phyloP scores from a whole-genome alignment of 2,329 filamentous ascomycete species.

The Cladophialophora bantiana region DNA sequence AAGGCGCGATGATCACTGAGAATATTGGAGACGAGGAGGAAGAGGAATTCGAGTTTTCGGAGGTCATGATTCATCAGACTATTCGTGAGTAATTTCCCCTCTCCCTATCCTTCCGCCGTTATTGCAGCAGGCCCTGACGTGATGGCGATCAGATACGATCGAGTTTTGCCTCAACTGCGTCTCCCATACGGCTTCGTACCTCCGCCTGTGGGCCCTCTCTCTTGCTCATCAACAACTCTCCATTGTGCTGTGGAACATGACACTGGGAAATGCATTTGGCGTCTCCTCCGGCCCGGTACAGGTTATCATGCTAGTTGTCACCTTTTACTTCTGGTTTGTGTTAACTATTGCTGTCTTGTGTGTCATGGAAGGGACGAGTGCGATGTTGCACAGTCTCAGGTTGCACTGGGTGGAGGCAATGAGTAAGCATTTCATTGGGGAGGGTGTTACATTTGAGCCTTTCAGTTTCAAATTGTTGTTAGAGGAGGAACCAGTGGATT shows the following conservation, averaged over 20 bases:
- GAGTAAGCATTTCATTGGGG: constrained; percentile 95
- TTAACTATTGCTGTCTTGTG: constrained; percentile 82
- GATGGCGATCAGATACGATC: constrained; percentile 33
- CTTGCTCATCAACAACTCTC: constrained; percentile 98
- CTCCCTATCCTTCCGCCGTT: background rate
- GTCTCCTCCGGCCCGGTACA: constrained; percentile 66
- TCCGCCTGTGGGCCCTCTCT: constrained; percentile 96
- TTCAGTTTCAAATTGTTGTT: constrained; percentile 86
- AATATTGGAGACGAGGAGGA: constrained; percentile 80
- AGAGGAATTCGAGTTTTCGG: constrained; percentile 95
- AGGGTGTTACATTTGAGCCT: constrained; percentile 83
- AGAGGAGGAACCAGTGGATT: constrained; percentile 74
- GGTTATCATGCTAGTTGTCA: constrained; percentile 78
- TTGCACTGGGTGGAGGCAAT: constrained; percentile 97
- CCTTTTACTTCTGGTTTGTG: constrained; percentile 90
- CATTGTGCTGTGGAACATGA: constrained; percentile 96
- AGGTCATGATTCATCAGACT: constrained; percentile 98
- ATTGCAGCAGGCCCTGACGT: background rate
- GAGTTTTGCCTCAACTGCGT: constrained; percentile 99
- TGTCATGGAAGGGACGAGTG: constrained; percentile 94
- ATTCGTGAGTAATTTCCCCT: constrained; percentile 72
- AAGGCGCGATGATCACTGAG: constrained; percentile 88
- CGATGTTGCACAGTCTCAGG: constrained; percentile 91
- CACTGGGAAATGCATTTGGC: constrained; percentile 77
- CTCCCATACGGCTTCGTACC: constrained; percentile 97